phyloP scores from a whole-genome alignment of 768 basidiomycete genomes.

The Hortiboletus flavorubellus region DNA sequence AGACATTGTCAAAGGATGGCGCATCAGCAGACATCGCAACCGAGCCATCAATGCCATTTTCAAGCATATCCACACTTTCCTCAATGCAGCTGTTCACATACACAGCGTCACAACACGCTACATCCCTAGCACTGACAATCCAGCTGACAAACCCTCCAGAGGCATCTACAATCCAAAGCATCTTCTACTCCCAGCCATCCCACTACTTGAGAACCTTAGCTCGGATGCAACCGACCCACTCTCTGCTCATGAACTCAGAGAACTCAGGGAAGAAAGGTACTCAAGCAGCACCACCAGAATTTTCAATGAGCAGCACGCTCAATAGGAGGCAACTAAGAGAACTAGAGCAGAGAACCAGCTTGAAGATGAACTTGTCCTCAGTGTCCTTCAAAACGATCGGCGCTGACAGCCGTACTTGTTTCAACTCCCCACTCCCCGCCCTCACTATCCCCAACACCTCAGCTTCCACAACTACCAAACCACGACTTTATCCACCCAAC shows the following conservation, averaged over 20 bases:
- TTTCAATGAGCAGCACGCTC: rapidly evolving
- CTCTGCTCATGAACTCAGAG: not conserved
- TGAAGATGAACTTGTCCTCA: not conserved
- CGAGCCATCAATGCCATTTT: not conserved
- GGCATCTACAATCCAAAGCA: not conserved
- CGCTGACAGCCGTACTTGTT: rapidly evolving
- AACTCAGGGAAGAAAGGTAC: not conserved
- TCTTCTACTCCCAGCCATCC: not conserved
- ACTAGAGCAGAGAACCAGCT: not conserved
- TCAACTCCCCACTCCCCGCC: not conserved
- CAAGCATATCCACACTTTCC: not conserved
- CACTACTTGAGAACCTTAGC: not conserved
- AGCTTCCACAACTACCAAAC: not conserved
- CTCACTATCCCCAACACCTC: too few relatives aligned
- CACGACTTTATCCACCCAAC: not conserved
- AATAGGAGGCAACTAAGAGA: not conserved
- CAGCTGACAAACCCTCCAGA: not conserved
- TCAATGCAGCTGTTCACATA: not conserved
- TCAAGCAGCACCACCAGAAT: rapidly evolving
- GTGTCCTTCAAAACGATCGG: rapidly evolving
- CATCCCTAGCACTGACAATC: not conserved
- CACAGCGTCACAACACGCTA: rapidly evolving
- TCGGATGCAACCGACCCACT: not conserved
- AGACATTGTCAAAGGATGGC: not conserved
- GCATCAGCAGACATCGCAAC: not conserved